Evolutionary conservation across 805 yeast species (phyloP).

Genomic region (Saturnispora gosingensis): DNA sequence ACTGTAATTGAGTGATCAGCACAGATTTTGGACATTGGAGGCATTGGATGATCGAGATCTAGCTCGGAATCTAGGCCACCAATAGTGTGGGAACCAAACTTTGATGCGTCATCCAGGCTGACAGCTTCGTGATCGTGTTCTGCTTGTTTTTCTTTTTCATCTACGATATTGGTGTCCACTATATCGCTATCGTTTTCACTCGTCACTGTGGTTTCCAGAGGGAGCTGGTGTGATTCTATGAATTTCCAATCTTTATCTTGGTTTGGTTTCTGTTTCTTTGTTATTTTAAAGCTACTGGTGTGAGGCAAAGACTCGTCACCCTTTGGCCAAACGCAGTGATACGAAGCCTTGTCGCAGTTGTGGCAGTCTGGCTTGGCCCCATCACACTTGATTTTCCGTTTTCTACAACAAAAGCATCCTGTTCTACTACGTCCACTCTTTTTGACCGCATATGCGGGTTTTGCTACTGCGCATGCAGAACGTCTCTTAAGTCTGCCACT

Average conservation of each 20-base stretch:
- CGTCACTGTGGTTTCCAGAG: not conserved
- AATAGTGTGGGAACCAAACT: not conserved
- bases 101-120: not conserved
- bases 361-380: slow-evolving; percentile 17
- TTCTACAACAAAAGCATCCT: slow-evolving; percentile 23
- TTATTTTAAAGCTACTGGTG: slow-evolving; percentile 11
- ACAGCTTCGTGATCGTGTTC: not conserved
- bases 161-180: not conserved
- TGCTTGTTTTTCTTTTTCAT: not conserved
- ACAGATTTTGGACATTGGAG: not conserved
- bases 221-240: not conserved
- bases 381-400: slow-evolving; percentile 22
- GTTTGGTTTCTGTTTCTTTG: slow-evolving; percentile 7
- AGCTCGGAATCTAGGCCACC: not conserved
- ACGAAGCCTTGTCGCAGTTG: slow-evolving; percentile 11
- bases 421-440: slow-evolving; percentile 8
- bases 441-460: not conserved
- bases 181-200: not conserved
- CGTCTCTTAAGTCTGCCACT: not conserved
- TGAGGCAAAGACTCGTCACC: slow-evolving; percentile 14
- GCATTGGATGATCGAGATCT: not conserved
- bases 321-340: slow-evolving; percentile 16
- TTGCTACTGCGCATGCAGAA: not conserved
- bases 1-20: not conserved
- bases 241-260: not conserved